Evolutionary conservation across 495 filamentous ascomycete species (phyloP).

Genomic region (Podospora tetraspora): DNA sequence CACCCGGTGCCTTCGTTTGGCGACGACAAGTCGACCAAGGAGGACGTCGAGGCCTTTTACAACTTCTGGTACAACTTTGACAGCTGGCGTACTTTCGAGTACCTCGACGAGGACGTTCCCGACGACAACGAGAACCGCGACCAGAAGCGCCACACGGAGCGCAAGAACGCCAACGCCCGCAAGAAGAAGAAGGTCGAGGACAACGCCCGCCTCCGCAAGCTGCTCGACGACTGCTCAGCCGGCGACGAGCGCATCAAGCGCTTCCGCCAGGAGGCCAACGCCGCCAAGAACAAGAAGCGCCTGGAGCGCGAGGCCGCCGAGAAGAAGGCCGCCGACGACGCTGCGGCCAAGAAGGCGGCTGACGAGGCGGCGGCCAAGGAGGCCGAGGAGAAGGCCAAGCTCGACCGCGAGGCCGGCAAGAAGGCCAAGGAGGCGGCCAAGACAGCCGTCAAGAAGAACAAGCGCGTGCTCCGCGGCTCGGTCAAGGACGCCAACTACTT

Average conservation of each 20-base stretch:
- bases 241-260: constrained; percentile 93
- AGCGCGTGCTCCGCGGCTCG: constrained; percentile 82
- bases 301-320: constrained; percentile 87
- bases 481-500: constrained; percentile 98
- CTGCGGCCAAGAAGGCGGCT: constrained; percentile 68
- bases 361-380: constrained; percentile 90
- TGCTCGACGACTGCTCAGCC: constrained; percentile 78
- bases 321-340: constrained; percentile 75
- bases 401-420: constrained; percentile 82
- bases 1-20: constrained; percentile 84
- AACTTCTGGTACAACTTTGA: constrained; percentile 99
- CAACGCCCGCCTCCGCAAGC: constrained; percentile 76
- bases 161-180: constrained; percentile 94
- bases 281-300: constrained; percentile 88
- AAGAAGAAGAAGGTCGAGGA: constrained; percentile 99
- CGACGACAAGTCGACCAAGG: constrained; percentile 76
- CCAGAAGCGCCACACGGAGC: constrained; percentile 95
- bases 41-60: constrained; percentile 91
- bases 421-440: constrained; percentile 98
- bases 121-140: constrained; percentile 89
- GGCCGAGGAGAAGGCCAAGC: constrained; percentile 92
- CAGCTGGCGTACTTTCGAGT: constrained; percentile 96
- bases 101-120: constrained; percentile 96
- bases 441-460: constrained; percentile 99
- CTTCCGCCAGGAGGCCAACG: constrained; percentile 85